phyloP scores from a whole-genome alignment of 257 asterid genomes.

The Nicotiana knightiana region DNA sequence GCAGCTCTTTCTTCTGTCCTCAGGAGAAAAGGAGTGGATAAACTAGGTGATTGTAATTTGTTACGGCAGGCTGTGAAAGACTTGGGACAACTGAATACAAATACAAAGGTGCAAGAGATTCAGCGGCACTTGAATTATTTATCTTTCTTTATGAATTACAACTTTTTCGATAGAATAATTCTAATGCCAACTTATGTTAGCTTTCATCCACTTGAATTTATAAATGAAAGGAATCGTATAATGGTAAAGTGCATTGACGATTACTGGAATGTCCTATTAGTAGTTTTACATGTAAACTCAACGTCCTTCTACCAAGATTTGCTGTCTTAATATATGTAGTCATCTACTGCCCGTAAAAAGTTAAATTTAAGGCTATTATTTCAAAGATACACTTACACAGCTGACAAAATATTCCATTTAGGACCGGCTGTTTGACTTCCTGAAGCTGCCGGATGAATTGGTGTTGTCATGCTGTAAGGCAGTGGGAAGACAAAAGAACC shows the following conservation, averaged over 20 bases:
- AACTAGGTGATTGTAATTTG: slow-evolving; percentile 63
- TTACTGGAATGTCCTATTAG: neutral
- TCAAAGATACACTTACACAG: slow-evolving; percentile 51
- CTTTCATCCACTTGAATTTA: neutral
- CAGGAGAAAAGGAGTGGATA: slow-evolving; percentile 66
- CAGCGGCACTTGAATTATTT: neutral
- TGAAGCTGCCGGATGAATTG: slow-evolving; percentile 35
- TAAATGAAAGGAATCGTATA: neutral
- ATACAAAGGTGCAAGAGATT: neutral
- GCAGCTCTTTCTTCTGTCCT: slow-evolving; percentile 87
- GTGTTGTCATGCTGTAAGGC: slow-evolving; percentile 43
- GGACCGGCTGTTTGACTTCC: slow-evolving; percentile 66
- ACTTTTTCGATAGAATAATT: too few species aligned
- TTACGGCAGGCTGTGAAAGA: slow-evolving; percentile 64
- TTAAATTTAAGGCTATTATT: neutral
- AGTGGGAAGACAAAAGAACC: neutral
- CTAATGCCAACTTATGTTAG: too few species aligned
- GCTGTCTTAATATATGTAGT: neutral
- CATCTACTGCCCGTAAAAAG: neutral
- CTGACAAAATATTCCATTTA: slow-evolving; percentile 63
- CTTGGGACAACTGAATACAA: slow-evolving; percentile 36
- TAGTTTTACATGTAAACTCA: neutral
- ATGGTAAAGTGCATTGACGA: neutral
- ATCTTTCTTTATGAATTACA: too few species aligned
- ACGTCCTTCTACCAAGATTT: neutral